Conservation (phyloP, 441 rosid genomes). For the Lepidium campestre region DNA sequence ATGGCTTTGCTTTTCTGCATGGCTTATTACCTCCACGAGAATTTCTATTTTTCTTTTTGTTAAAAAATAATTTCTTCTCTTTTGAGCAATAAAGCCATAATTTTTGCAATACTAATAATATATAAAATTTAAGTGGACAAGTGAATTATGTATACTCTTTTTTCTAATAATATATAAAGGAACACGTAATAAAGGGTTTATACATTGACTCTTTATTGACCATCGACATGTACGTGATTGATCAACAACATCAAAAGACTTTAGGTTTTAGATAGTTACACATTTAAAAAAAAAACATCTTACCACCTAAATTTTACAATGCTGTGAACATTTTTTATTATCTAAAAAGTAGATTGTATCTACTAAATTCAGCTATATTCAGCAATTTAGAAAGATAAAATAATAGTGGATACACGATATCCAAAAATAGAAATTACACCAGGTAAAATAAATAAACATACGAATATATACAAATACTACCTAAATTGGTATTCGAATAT, state of each 20-base stretch:
- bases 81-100: neutral
- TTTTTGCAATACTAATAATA: neutral
- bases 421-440: too few relatives aligned
- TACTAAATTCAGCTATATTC: too few relatives aligned
- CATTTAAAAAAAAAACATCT: too few relatives aligned
- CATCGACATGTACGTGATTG: slow-evolving; percentile 1
- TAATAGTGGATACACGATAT: too few relatives aligned
- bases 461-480: too few relatives aligned
- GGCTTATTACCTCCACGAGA: neutral
- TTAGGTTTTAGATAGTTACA: too few relatives aligned
- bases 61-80: neutral
- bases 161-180: neutral
- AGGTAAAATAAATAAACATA: too few relatives aligned
- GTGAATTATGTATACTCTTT: neutral
- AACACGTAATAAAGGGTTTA: neutral
- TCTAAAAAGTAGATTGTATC: too few relatives aligned
- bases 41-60: neutral
- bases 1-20: slow-evolving; percentile 10
- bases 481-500: too few relatives aligned
- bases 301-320: too few relatives aligned
- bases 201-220: slow-evolving; percentile 15
- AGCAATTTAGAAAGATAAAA: too few relatives aligned
- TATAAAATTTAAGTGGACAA: neutral
- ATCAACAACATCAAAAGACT: neutral
- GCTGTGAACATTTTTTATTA: too few relatives aligned